phyloP scores from a whole-genome alignment of 495 filamentous ascomycete genomes.

The Neurospora sp. region DNA sequence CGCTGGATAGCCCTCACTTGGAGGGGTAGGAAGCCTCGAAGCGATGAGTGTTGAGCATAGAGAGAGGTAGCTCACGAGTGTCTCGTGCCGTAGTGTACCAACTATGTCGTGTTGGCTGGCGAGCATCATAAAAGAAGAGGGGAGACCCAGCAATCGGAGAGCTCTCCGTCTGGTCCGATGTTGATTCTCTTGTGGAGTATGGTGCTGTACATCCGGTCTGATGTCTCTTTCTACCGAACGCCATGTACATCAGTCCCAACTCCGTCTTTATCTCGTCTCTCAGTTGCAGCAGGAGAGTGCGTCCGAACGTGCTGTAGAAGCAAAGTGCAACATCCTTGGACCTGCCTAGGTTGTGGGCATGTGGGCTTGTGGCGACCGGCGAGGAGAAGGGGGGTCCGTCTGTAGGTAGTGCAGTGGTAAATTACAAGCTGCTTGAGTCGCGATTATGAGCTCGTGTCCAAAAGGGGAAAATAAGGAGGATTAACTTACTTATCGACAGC shows the following conservation, averaged over 20 bases:
- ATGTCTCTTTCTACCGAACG: background rate
- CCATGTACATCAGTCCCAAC: background rate
- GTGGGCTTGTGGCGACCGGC: background rate
- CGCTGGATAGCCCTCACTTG: background rate
- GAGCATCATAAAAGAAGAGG: background rate
- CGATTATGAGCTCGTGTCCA: background rate
- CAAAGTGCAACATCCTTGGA: background rate
- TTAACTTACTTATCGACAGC: background rate
- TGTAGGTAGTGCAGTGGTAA: background rate
- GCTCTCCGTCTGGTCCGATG: background rate
- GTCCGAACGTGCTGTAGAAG: background rate
- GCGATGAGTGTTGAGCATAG: background rate
- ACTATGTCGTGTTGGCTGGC: background rate
- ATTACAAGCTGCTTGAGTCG: background rate
- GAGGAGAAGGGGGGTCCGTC: background rate
- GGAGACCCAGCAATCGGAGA: background rate
- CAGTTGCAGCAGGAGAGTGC: background rate
- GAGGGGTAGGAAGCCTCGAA: background rate
- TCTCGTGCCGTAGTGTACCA: background rate
- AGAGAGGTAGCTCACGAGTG: background rate
- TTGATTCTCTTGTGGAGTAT: background rate
- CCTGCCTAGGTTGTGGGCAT: background rate
- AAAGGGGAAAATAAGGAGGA: background rate
- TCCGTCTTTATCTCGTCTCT: background rate
- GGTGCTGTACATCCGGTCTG: background rate